These are phyloP conservation scores for Ceratobasidium sp. DNA, from an alignment of 1,284 basidiomycete species.

Conservation along the genomic window DNA sequence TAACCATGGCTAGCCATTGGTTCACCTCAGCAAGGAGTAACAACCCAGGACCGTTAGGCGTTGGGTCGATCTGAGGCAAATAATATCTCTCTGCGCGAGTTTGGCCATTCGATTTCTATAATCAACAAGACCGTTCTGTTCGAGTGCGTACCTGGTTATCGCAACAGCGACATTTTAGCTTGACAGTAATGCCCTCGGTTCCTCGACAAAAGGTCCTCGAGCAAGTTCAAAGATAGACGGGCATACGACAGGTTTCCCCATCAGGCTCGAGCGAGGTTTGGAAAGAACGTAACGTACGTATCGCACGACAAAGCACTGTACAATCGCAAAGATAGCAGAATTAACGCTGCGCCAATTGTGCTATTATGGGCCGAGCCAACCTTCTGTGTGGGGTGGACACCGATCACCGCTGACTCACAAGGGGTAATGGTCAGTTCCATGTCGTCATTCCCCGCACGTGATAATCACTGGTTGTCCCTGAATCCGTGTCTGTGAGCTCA, in stretches of 20 bases:
- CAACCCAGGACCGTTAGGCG: neutral
- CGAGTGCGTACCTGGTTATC: neutral
- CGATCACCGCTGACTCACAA: neutral
- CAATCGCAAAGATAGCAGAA: constrained; percentile 17
- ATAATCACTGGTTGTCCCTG: no score
- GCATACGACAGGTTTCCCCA: neutral
- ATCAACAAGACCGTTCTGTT: neutral
- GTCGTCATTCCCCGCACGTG: neutral
- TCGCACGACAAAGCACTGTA: neutral
- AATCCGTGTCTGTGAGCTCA: no score
- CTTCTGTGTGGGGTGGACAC: neutral
- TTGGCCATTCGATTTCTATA: constrained; percentile 18
- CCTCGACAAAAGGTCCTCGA: neutral
- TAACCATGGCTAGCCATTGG: neutral
- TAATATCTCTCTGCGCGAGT: constrained; percentile 9
- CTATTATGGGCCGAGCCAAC: constrained; percentile 7
- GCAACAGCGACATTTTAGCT: neutral
- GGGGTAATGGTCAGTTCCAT: neutral
- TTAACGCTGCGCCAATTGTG: constrained; percentile 32
- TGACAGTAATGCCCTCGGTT: constrained; percentile 10
- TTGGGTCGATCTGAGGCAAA: neutral
- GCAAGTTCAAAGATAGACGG: neutral
- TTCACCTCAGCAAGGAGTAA: neutral
- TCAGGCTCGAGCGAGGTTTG: neutral
- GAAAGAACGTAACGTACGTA: neutral